These are phyloP conservation scores for Kwoniella sp. DNA, from an alignment of 768 basidiomycete species.

Conservation along the genomic window DNA sequence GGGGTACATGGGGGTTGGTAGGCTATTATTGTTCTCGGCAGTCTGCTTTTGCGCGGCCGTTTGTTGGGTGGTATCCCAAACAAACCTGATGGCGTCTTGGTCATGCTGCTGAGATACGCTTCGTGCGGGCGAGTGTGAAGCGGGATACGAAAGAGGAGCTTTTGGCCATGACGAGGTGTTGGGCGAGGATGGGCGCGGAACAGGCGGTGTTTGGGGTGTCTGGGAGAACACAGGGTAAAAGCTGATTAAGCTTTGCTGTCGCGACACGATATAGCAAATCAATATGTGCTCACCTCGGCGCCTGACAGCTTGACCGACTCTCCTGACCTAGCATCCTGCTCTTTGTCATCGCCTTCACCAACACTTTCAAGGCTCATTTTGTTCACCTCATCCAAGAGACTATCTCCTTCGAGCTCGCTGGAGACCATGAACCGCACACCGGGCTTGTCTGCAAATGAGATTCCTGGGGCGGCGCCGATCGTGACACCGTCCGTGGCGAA, in stretches of 20 bases:
- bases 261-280: no score
- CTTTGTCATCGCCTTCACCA: conserved; percentile 36
- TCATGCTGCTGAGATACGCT: conserved; percentile 26
- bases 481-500: conserved; percentile 20
- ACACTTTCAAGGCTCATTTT: conserved; percentile 54
- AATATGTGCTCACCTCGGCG: conserved; percentile 32
- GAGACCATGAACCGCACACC: conserved; percentile 55
- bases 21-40: conserved; percentile 9
- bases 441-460: conserved; percentile 30
- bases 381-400: conserved; percentile 53
- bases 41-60: conserved; percentile 7
- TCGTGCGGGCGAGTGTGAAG: conserved; percentile 33
- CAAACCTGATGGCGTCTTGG: conserved; percentile 43
- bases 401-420: conserved; percentile 53
- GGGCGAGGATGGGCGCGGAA: conserved; percentile 26
- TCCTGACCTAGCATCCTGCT: conserved; percentile 5
- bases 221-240: no score
- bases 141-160: conserved; percentile 29
- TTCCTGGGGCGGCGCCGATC: conserved; percentile 17
- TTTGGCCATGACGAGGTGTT: conserved; percentile 35
- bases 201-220: conserved; percentile 38
- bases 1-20: conserved; percentile 38
- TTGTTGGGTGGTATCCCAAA: conserved; percentile 42
- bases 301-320: conserved; percentile 21
- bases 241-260: background rate